Evolutionary conservation across 768 basidiomycete genomes (phyloP), one percentile per base, ranked within the genome.

Genomic region (Infundibulicybe gibba): DNA sequence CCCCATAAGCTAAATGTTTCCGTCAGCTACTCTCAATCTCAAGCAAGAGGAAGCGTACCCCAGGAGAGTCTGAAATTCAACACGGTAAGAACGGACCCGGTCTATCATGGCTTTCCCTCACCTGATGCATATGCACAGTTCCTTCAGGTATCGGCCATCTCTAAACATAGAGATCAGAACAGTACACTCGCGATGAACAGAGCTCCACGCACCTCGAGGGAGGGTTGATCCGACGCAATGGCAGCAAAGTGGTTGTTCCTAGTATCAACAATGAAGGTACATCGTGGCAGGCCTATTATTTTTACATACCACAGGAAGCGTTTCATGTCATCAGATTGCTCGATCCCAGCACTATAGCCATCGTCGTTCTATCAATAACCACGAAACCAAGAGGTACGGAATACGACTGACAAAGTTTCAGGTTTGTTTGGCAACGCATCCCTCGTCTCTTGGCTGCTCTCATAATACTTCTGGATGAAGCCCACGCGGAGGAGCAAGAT

Each of bases 221-320:
- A 62, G 14, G 84, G 84, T 49, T 82, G 79, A 65, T 86, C 84
- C 31, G 83, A 83, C 9, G 82, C 83, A 21, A 84, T 57, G 5
- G 83, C 83, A 1, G 84, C 77, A 58, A 87, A 87, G 57, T 86
- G 85, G 59, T 85, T 85, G 61, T 87, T 73, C 84, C 84, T 83
- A 49, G 17, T 38, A 40, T n/a, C 8, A 39, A 20, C 16, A 37
- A 35, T 41, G 41, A 48, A 16, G 31, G 6, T n/a, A 21, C 32
- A 20, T 37, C 35, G 37, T 19, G 15, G 10, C 15, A 42, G 35
- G n/a, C 38, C 32, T 47, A 39, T 45, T 50, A 40, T 49, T 34
- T n/a, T 25, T 4, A 59, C 68, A 13, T 56, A 82, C 83, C 85
- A 87, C n/a, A 85, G 61, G 64, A 85, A 86, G 8, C 76, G 72